Conservation (phyloP, 352 stramenopile species). For the Pilasporangium apinafurcum region DNA sequence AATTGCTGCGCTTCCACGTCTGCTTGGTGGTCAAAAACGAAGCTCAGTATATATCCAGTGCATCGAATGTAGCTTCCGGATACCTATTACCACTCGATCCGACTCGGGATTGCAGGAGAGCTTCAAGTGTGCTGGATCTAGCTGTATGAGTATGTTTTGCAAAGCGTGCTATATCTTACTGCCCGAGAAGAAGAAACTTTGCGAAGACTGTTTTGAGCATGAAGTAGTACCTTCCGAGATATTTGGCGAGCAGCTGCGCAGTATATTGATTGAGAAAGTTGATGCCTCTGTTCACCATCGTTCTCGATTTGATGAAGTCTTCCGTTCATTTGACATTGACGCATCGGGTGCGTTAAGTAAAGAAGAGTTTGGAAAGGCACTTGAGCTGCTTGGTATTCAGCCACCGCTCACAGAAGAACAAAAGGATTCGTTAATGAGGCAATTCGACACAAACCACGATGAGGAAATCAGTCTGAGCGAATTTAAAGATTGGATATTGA, state of each 20-base stretch:
- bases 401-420: constrained; percentile 44
- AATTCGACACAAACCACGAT: constrained; percentile 70
- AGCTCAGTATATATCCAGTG: constrained; percentile 49
- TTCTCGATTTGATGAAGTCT: constrained; percentile 33
- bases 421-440: constrained; percentile 32
- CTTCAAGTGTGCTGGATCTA: constrained; percentile 35
- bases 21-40: constrained; percentile 74
- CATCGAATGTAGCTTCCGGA: constrained; percentile 37
- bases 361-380: constrained; percentile 49
- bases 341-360: constrained; percentile 45
- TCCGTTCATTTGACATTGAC: constrained; percentile 52
- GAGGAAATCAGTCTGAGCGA: constrained; percentile 59
- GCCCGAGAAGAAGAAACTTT: constrained; percentile 42
- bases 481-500: constrained; percentile 64
- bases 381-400: constrained; percentile 42
- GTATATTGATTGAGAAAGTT: constrained; percentile 61
- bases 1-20: constrained; percentile 34
- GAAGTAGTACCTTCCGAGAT: constrained; percentile 35
- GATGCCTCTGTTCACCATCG: constrained; percentile 26
- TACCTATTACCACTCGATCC: no score
- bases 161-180: constrained; percentile 35
- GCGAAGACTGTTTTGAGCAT: constrained; percentile 73
- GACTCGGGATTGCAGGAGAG: constrained; percentile 17
- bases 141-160: constrained; percentile 61
- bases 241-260: constrained; percentile 55